Evolutionary conservation across 495 filamentous ascomycete genomes (phyloP), one percentile per base, ranked within the genome.

Genomic region (Lasiosphaeria miniovina): DNA sequence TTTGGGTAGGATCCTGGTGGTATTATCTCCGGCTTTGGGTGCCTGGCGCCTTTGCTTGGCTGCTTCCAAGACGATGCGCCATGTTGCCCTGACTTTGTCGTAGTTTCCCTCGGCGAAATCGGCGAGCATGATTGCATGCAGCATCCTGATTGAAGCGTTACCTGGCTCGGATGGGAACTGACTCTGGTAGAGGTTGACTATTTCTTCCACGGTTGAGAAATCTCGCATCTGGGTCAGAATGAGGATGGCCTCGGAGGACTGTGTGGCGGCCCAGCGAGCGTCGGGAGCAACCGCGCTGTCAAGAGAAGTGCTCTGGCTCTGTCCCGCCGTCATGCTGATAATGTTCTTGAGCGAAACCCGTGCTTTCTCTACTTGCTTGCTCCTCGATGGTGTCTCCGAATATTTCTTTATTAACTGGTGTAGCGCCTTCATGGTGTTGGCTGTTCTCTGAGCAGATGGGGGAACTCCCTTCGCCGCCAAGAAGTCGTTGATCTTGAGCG

Each of bases 81-180:
- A 95, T 43, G 79, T 87, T 58, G 81, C 68, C 52, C 82, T 80
- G 33, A 92, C 84, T 49, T 82, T 79, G 32, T 81, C 74, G 58
- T 81, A 80, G 36, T 88, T 75, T 8, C 74, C 65, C 24, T 83
- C 82, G 38, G 77, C 73, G 31, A 82, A 69, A 66, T 88, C 78
- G 4, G 82, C 74, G 3, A 77, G 67, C 88, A 94, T 92, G 33
- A 91, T 69, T 8, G 85, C 79, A 54, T 79, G 78, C 11, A 93
- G 71, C 49, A 93, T 73, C 9, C 71, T 68, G 43, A 90, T 67
- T 1, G 90, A 87, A 60, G 76, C 36, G 6, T 64, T 58, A 10
- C 67, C 68, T 6, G 46, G 51, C 36, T 57, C 51, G 54, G 73
- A 61, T 4, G 73, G 67, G 52, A 78, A 70, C 14, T 75, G 61